Percentiles rank a stretch among this genome's conserved stretches.
phyloP scores from a whole-genome alignment of 2,329 filamentous ascomycete genomes.

The Cordyceps cateniannulata region DNA sequence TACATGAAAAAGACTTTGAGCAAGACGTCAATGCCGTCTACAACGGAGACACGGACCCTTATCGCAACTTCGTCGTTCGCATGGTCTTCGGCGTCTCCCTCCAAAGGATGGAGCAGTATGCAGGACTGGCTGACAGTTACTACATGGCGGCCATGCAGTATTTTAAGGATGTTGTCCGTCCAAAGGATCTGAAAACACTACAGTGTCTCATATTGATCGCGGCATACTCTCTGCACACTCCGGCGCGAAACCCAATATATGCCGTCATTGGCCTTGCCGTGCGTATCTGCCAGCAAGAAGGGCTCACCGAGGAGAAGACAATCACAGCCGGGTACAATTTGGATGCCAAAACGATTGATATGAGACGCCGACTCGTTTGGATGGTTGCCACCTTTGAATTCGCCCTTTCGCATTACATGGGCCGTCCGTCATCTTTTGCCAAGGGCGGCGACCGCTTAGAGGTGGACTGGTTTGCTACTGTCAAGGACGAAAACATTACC shows the following conservation, averaged over 20 bases:
- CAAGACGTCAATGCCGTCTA: slow-evolving; percentile 77
- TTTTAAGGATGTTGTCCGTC: slow-evolving; percentile 73
- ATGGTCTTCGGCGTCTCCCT: slow-evolving; percentile 94
- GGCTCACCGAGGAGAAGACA: slow-evolving; percentile 82
- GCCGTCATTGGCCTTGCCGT: slow-evolving; percentile 87
- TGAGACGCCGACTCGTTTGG: slow-evolving; percentile 86
- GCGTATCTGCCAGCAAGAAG: slow-evolving; percentile 81
- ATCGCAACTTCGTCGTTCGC: slow-evolving; percentile 79
- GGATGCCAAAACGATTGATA: slow-evolving; percentile 74
- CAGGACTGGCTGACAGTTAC: slow-evolving; percentile 91
- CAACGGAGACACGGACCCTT: slow-evolving; percentile 65
- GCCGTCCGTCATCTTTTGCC: slow-evolving; percentile 78
- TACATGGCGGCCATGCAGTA: slow-evolving; percentile 83
- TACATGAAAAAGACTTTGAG: slow-evolving; percentile 77
- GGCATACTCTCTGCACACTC: slow-evolving; percentile 87
- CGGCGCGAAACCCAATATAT: slow-evolving; percentile 86
- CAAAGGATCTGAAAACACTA: slow-evolving; percentile 84
- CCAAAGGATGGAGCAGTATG: slow-evolving; percentile 87
- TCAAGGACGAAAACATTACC: slow-evolving; percentile 79
- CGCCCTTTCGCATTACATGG: slow-evolving; percentile 80
- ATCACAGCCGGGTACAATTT: slow-evolving; percentile 59
- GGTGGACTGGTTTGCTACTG: slow-evolving; percentile 75
- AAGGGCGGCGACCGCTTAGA: slow-evolving; percentile 77
- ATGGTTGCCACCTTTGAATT: slow-evolving; percentile 83
- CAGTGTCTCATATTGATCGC: slow-evolving; percentile 85